These are phyloP conservation scores for Neofusicoccum ribis DNA, from an alignment of 2,329 filamentous ascomycete genomes.

Conservation along the genomic window DNA sequence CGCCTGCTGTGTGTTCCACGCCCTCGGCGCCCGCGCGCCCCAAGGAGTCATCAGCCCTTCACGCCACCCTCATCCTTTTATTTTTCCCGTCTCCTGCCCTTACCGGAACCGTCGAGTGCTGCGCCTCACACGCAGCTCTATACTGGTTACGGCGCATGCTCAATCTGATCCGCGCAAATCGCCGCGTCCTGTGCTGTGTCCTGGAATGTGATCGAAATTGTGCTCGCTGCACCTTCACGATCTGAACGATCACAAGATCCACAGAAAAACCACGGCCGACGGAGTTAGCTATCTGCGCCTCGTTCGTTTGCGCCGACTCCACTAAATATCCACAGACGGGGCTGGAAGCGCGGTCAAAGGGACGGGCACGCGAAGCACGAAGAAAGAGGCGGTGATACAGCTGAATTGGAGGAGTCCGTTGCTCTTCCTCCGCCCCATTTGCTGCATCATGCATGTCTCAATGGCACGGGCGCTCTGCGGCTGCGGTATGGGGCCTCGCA, in stretches of 20 bases:
- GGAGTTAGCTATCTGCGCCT: background rate
- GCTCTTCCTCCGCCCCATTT: background rate
- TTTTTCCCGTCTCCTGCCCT: background rate
- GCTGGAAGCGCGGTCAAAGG: background rate
- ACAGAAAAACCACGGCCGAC: background rate
- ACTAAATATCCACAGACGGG: background rate
- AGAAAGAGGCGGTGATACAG: slow-evolving; percentile 11
- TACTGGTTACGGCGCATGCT: background rate
- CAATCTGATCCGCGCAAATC: background rate
- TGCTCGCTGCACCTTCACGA: background rate
- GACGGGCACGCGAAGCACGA: background rate
- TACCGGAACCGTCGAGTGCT: background rate
- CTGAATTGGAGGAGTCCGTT: background rate
- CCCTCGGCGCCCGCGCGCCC: background rate
- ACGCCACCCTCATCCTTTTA: slow-evolving; percentile 2
- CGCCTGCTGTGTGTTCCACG: background rate
- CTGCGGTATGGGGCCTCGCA: slow-evolving; percentile 9
- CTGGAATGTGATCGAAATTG: slow-evolving; percentile 13
- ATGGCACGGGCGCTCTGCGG: background rate
- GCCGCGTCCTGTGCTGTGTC: background rate
- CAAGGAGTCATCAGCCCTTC: background rate
- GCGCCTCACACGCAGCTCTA: slow-evolving; percentile 4
- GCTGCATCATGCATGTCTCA: slow-evolving; percentile 1
- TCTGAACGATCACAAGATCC: slow-evolving; percentile 9
- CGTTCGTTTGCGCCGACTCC: background rate